Evolutionary conservation across 2,329 filamentous ascomycete genomes (phyloP).

Genomic region (Microascus cirrosus): DNA sequence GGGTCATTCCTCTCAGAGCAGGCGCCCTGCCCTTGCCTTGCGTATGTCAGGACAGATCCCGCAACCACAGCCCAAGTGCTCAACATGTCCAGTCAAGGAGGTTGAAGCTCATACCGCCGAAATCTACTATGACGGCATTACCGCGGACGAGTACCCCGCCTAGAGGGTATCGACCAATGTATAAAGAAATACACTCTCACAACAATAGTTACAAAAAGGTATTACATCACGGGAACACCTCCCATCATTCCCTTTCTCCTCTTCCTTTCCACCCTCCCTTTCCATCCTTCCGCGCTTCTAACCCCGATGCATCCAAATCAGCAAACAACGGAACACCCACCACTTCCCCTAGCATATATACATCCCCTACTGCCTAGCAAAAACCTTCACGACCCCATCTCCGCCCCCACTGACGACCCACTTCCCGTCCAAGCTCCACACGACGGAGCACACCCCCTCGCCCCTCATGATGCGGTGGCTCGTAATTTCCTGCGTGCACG

Average conservation of each 20-base stretch:
- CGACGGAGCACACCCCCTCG: slow-evolving; percentile 86
- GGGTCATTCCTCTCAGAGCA: too few species aligned
- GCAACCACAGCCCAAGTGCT: too few species aligned
- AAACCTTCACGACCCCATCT: slow-evolving; percentile 94
- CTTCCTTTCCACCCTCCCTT: background rate
- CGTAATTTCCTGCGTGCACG: slow-evolving; percentile 91
- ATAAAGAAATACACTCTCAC: slow-evolving; percentile 1
- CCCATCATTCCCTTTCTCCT: background rate
- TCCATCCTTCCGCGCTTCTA: background rate
- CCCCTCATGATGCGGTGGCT: slow-evolving; percentile 89
- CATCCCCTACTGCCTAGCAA: slow-evolving; percentile 35
- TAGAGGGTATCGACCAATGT: slow-evolving; percentile 4
- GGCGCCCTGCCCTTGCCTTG: too few species aligned
- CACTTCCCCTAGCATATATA: background rate
- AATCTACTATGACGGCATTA: too few species aligned
- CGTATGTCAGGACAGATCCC: too few species aligned
- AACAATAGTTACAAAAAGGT: slow-evolving; percentile 4
- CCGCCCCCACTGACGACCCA: slow-evolving; percentile 93
- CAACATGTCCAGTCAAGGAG: too few species aligned
- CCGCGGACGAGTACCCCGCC: too few species aligned
- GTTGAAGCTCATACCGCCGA: too few species aligned
- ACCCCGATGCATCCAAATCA: background rate
- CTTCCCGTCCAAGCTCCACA: slow-evolving; percentile 90
- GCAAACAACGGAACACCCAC: background rate
- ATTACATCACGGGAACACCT: background rate